Percentiles rank a stretch among this genome's conserved stretches.
phyloP scores from a whole-genome alignment of 78 protist species.

The Emiliania huxleyi region DNA sequence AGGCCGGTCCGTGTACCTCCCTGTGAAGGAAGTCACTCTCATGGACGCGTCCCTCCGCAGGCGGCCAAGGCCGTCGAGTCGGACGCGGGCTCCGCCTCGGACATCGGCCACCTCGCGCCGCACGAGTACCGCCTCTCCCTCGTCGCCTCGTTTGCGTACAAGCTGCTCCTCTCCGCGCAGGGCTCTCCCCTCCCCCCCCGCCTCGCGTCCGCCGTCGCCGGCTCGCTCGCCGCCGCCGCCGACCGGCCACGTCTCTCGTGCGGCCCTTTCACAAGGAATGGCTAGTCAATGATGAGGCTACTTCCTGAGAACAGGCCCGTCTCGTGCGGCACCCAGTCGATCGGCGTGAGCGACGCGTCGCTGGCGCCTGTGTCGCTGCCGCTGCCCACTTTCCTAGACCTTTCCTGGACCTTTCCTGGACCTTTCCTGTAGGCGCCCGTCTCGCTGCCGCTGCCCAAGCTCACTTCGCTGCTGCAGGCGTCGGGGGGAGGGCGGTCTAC shows the following conservation, averaged over 20 bases:
- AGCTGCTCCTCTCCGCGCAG: conserved; percentile 32
- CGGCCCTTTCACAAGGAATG: no score
- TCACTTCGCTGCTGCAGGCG: background rate
- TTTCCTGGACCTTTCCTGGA: no score
- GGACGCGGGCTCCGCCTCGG: background rate
- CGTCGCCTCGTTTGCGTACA: conserved; percentile 24
- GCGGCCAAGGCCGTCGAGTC: background rate
- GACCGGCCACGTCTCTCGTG: no score
- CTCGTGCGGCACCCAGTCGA: background rate
- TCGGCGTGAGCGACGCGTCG: background rate
- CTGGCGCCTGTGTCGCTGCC: background rate
- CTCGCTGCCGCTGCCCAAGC: background rate
- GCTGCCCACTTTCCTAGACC: no score
- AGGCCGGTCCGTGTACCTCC: no score
- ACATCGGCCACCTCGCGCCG: background rate
- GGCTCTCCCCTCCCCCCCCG: background rate
- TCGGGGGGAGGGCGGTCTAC: no score
- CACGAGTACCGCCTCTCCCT: background rate
- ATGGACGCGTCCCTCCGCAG: background rate
- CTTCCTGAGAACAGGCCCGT: no score
- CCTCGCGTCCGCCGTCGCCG: background rate
- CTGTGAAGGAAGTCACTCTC: no score
- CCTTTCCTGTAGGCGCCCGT: no score
- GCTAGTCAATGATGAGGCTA: no score
- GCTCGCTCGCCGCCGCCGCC: background rate